Evolutionary conservation across 1,139 yeast genomes (phyloP), one percentile per base, ranked within the genome.

Genomic region (Sugiyamaella xylanicola): DNA sequence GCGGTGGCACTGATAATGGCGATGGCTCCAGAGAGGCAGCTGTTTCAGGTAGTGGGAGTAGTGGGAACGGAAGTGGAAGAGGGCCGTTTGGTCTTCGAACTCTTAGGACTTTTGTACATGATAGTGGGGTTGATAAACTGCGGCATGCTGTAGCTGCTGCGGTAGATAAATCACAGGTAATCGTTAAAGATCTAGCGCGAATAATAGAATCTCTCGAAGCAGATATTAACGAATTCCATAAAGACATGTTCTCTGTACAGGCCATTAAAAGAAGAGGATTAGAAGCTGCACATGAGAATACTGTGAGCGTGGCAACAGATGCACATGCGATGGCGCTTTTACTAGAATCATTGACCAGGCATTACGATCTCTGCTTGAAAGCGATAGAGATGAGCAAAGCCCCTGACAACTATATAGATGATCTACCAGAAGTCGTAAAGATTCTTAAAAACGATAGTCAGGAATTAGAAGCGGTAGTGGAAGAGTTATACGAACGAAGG

Each of bases 321-420:
- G 96, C 90, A 54, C 78, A 79, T 57, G 95, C 87, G 55, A 77
- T 90, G 70, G 95, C 89, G 0, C 77, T 80, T 7, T 74, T 87
- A 17, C 72, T 91, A 37, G 85, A 84, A 57, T 84, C 91, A 66
- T 73, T 91, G 39, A 86, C 96, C 4, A 81, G 83, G 54, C 97
- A 91, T 70, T 89, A 84, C 62, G 97, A 90, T 67, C 91, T 87
- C 65, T 87, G 96, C 62, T 62, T 72, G 2, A 75, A 79, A 54
- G 71, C 73, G 0, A 54, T 60, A 3, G 65, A 65, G 20, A 54
- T 62, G 54, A 57, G 57, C 15, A 32, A 54, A 16, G 54, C 55
- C n/a, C 59, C 61, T 9, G 54, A 59, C 3, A 32, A 56, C 7
- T 48, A 62, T 16, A 53, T 45, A 1, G 63, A 59, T 3, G 56